A percentile compares a stretch with the other conserved stretches of the same genome.
phyloP scores from a whole-genome alignment of 2,329 filamentous ascomycete genomes.

The Botrytis fragariae region DNA sequence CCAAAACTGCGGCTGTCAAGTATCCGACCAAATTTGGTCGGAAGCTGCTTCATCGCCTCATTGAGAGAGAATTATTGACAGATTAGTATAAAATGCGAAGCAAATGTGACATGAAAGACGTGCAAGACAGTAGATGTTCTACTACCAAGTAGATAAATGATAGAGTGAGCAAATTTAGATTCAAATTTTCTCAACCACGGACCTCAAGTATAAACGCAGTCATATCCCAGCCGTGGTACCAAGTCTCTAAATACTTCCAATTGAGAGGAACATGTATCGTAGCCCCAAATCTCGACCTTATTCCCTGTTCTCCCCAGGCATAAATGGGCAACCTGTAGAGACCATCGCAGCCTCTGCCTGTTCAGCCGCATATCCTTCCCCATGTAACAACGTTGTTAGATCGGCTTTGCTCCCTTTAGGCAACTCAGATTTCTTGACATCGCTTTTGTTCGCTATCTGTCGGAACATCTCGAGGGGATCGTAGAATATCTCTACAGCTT shows the following conservation, averaged over 20 bases:
- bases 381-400: constrained; percentile 25
- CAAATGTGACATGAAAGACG: neutral
- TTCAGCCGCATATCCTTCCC: constrained; percentile 17
- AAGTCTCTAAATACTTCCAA: neutral
- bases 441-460: constrained; percentile 54
- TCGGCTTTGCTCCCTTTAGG: constrained; percentile 18
- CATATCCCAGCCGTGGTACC: neutral
- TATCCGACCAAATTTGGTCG: neutral
- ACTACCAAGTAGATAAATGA: neutral
- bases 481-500: constrained; percentile 61
- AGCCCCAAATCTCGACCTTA: neutral
- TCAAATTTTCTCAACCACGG: neutral
- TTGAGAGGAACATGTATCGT: neutral
- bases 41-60: neutral
- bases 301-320: constrained; percentile 6
- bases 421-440: constrained; percentile 22
- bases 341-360: neutral
- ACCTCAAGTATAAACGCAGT: neutral
- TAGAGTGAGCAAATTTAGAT: neutral
- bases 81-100: neutral
- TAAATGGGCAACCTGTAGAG: constrained; percentile 14
- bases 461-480: constrained; percentile 66
- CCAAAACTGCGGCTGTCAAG: neutral
- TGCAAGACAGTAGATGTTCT: neutral
- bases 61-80: neutral